Conservation (phyloP, 1,284 basidiomycete species). For the Cryptococcus maquisensis region DNA sequence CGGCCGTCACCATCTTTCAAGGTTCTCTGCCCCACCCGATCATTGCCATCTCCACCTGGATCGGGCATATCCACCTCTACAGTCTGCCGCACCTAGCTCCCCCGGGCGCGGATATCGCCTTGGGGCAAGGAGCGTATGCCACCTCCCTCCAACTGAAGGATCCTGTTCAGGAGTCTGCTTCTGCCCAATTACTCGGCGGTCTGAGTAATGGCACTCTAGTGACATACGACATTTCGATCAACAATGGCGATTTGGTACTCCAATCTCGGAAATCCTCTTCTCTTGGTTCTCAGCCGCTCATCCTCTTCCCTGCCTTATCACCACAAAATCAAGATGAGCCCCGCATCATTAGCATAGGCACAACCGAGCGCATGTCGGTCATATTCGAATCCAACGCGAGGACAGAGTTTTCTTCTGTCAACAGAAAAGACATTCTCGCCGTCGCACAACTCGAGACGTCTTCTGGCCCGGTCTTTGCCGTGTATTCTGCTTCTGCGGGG, state of each 20-base stretch:
- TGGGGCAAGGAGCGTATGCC: slow-evolving; percentile 20
- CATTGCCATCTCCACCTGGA: slow-evolving; percentile 72
- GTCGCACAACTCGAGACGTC: slow-evolving; percentile 56
- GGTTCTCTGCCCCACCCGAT: slow-evolving; percentile 10
- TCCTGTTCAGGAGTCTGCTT: slow-evolving; percentile 23
- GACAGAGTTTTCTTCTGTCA: slow-evolving; percentile 65
- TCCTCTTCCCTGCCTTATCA: slow-evolving; percentile 9
- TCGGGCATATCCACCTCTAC: slow-evolving; percentile 62
- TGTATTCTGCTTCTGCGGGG: slow-evolving; percentile 38
- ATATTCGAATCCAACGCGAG: slow-evolving; percentile 62
- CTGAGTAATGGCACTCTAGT: slow-evolving; percentile 75
- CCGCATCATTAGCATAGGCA: slow-evolving; percentile 28
- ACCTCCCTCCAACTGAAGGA: slow-evolving; percentile 38
- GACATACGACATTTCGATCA: slow-evolving; percentile 52
- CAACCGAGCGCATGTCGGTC: slow-evolving; percentile 42
- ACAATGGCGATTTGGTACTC: slow-evolving; percentile 24
- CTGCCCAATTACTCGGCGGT: slow-evolving; percentile 67
- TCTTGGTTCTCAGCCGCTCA: slow-evolving; percentile 34
- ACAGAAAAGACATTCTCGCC: slow-evolving; percentile 65
- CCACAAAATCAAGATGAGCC: slow-evolving; percentile 21
- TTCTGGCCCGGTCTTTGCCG: slow-evolving; percentile 57
- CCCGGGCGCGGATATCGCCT: slow-evolving; percentile 9
- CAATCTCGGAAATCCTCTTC: slow-evolving; percentile 49
- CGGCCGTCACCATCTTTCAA: slow-evolving; percentile 22
- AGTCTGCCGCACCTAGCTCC: slow-evolving; percentile 52